Conservation (phyloP, 2,329 filamentous ascomycete genomes). For the Diplocarpon rosae region DNA sequence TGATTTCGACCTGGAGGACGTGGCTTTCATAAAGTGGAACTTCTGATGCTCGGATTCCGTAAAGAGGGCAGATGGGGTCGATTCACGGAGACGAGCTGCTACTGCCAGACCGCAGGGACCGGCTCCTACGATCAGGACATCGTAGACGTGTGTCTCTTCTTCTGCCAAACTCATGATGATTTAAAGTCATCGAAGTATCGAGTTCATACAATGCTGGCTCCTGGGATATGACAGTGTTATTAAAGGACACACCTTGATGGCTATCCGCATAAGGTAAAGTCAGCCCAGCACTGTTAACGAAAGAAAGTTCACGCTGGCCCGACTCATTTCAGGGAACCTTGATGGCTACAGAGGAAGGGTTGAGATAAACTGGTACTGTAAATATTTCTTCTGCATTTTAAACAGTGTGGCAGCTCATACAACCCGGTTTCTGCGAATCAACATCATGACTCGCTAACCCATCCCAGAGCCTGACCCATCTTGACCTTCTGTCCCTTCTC, state of each 20-base stretch:
- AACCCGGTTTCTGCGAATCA: not conserved
- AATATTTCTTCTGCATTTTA: not conserved
- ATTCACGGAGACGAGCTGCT: conserved; percentile 60
- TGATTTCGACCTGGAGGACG: conserved; percentile 25
- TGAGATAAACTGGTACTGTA: too few species aligned
- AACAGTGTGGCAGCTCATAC: not conserved
- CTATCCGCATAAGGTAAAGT: conserved; percentile 1
- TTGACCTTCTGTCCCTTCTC: conserved; percentile 80
- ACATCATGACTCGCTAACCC: conserved; percentile 43
- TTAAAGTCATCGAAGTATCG: not conserved
- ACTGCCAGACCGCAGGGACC: conserved; percentile 67
- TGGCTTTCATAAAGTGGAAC: conserved; percentile 59
- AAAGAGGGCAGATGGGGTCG: conserved; percentile 61
- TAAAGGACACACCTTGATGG: conserved; percentile 9
- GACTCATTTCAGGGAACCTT: not conserved
- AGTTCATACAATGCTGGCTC: not conserved
- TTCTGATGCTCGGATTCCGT: conserved; percentile 73
- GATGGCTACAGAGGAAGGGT: not conserved
- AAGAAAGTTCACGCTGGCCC: not conserved
- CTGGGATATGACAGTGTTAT: not conserved
- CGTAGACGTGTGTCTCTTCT: conserved; percentile 33
- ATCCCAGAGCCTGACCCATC: conserved; percentile 78
- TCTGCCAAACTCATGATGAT: not conserved
- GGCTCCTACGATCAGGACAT: conserved; percentile 53
- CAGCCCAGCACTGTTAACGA: conserved; percentile 1